A percentile compares a stretch with the other conserved stretches of the same genome.
phyloP scores from a whole-genome alignment of 2,329 filamentous ascomycete species.

The Clonostachys rosea region DNA sequence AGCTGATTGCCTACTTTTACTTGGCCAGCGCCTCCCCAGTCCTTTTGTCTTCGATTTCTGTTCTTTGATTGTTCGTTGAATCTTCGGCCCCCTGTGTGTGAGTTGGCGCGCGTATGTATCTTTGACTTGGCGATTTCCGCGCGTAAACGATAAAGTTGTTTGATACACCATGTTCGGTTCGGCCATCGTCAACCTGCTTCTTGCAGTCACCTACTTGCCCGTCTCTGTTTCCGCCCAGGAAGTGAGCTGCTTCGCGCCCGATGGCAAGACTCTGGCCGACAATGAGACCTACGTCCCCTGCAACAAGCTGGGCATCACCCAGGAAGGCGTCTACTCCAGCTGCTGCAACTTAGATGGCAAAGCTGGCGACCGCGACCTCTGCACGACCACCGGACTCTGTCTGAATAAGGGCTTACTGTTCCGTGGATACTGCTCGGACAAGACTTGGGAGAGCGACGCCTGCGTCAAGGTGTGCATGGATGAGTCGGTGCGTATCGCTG shows the following conservation, averaged over 20 bases:
- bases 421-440: slow-evolving; percentile 22
- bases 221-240: neutral
- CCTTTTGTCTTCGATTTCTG: too few relatives aligned
- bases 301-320: slow-evolving; percentile 21
- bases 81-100: too few relatives aligned
- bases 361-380: slow-evolving; percentile 13
- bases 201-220: neutral
- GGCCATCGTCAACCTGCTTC: neutral
- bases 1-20: too few relatives aligned
- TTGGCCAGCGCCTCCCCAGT: too few relatives aligned
- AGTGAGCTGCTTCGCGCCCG: slow-evolving; percentile 17
- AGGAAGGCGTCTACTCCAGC: slow-evolving; percentile 17
- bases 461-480: slow-evolving; percentile 20
- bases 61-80: too few relatives aligned
- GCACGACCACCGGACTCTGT: slow-evolving; percentile 18
- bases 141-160: too few relatives aligned
- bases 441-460: slow-evolving; percentile 18
- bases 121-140: too few relatives aligned
- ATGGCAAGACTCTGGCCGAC: slow-evolving; percentile 17
- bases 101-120: too few relatives aligned
- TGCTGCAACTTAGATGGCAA: slow-evolving; percentile 20
- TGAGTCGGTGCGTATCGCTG: slow-evolving; percentile 1
- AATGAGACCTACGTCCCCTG: slow-evolving; percentile 19
- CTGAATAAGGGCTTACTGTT: slow-evolving; percentile 12
- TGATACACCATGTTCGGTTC: neutral